Evolutionary conservation across 768 basidiomycete genomes (phyloP).

Genomic region (Lactifluus echinatus): DNA sequence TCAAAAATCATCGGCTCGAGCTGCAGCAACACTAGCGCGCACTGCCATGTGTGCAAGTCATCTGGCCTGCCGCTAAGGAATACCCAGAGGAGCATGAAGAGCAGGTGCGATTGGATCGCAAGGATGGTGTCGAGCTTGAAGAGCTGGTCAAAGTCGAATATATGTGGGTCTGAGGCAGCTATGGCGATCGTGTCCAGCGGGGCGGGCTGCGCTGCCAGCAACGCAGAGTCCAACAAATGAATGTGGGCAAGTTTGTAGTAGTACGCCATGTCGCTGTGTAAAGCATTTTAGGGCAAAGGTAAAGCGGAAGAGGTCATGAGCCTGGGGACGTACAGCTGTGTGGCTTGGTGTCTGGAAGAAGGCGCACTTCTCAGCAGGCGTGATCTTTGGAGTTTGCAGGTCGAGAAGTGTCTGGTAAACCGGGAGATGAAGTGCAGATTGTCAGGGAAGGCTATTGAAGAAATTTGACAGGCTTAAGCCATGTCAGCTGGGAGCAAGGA

Average conservation of each 20-base stretch:
- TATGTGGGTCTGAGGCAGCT: conserved; percentile 54
- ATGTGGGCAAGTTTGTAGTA: conserved; percentile 59
- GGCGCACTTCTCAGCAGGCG: conserved; percentile 49
- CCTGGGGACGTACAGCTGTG: conserved; percentile 47
- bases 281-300: not conserved
- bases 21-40: too few relatives aligned
- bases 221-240: conserved; percentile 47
- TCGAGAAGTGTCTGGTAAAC: conserved; percentile 58
- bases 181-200: conserved; percentile 54
- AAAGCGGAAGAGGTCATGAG: not conserved
- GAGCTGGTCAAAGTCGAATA: conserved; percentile 76
- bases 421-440: conserved; percentile 51
- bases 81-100: conserved; percentile 67
- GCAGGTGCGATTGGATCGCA: conserved; percentile 54
- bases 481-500: too few relatives aligned
- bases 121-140: conserved; percentile 70
- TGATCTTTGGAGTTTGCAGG: conserved; percentile 62
- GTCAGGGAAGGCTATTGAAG: conserved; percentile 66
- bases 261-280: conserved; percentile 47
- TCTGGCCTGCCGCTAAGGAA: conserved; percentile 57
- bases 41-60: conserved; percentile 56
- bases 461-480: conserved; percentile 76
- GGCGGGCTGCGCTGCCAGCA: conserved; percentile 41
- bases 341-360: conserved; percentile 56
- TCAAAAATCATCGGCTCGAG: too few relatives aligned